Evolutionary conservation across 495 filamentous ascomycete species (phyloP), one percentile per base, ranked within the genome.

Genomic region (Podospora sp.): DNA sequence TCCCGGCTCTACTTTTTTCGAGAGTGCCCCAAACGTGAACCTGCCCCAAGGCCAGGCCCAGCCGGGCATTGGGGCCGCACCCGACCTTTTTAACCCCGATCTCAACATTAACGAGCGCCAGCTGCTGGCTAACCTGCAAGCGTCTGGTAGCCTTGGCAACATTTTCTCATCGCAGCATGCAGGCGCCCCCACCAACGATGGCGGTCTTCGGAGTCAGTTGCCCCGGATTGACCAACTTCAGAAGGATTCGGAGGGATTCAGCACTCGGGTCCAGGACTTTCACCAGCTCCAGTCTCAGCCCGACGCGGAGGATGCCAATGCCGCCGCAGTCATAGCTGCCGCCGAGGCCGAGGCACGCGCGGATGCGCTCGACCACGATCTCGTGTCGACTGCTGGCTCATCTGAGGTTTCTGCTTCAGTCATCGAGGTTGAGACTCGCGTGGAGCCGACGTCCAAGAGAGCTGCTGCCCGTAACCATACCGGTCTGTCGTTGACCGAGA

Each of bases 401-500:
- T 33, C 25, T 25, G 27, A 51, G 36, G 18, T 16, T 7, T 53
- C 63, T 49, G 27, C 63, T 7, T 29, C 57, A 16, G 67, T 49
- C 12, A 65, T 51, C 25, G 67, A 69, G 58, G 62, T 55, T 22
- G 52, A 22, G 6, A 26, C 20, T 7, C 52, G 21, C 20, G 24
- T 33, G 21, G 56, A 46, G 40, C 9, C 40, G 16, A 46, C 40
- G 2, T 11, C 69, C 7, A 71, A 71, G 62, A 72, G 62, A 46
- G 9, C 36, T 6, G 21, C 29, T 27, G 26, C 46, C 8, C 61
- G 60, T 5, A 25, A 22, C n/a, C 69, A 72, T 56, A 6, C 36
- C n/a, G 71, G 71, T 25, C 83, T 93, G 0, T 92, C 92, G 35
- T 83, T 96, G 12, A 91, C 90, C n/a, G 91, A 97, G 77, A 92